Conservation (phyloP, 345 rosid species). For the Brassica cretica region DNA sequence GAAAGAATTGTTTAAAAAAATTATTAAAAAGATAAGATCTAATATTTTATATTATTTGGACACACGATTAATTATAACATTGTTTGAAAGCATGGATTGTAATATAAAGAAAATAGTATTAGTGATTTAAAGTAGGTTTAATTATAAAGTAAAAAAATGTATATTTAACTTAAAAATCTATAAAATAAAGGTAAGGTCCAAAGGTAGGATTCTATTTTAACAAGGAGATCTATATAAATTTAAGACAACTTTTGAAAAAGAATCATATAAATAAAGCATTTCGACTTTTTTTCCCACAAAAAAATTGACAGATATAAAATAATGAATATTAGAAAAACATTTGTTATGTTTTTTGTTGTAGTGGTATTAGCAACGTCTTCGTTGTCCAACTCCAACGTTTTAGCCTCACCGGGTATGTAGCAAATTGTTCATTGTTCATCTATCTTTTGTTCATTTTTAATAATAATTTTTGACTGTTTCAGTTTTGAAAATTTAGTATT, state of each 20-base stretch:
- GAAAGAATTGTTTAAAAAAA: no score
- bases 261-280: neutral
- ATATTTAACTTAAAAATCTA: neutral
- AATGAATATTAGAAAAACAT: neutral
- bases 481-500: neutral
- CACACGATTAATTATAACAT: no score
- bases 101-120: no score
- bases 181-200: neutral
- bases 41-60: no score
- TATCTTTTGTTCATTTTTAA: neutral
- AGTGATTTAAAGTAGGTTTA: no score
- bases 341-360: neutral
- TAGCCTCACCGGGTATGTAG: neutral
- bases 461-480: neutral
- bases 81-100: no score
- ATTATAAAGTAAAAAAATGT: no score
- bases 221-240: no score
- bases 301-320: neutral
- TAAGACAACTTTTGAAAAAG: neutral
- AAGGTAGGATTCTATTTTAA: neutral
- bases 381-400: neutral
- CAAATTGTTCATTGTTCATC: neutral
- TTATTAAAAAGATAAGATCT: no score
- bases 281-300: neutral
- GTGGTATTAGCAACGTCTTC: neutral